These are phyloP conservation scores for Wickerhamiella musiphila DNA, from an alignment of 805 yeast genomes.

Conservation along the genomic window DNA sequence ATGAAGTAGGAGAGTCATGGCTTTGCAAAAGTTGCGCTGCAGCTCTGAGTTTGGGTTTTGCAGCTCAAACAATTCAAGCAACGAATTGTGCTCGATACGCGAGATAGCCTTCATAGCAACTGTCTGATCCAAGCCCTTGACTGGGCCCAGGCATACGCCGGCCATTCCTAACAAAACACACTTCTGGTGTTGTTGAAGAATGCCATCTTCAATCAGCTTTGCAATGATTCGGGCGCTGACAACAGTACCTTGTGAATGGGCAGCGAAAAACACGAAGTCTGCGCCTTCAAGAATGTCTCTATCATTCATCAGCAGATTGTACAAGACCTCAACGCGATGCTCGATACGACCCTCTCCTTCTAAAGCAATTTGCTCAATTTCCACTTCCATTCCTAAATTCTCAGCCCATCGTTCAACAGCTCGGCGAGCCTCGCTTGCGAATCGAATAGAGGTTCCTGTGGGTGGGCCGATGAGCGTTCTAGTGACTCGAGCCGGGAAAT, in stretches of 20 bases:
- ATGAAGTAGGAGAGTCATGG: conserved; percentile 44
- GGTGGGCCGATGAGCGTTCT: conserved; percentile 88
- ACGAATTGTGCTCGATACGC: conserved; percentile 73
- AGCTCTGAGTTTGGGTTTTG: conserved; percentile 60
- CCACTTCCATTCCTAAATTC: conserved; percentile 24
- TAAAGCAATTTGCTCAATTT: conserved; percentile 77
- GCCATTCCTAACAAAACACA: conserved; percentile 86
- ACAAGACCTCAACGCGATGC: conserved; percentile 70
- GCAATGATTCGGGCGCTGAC: conserved; percentile 73
- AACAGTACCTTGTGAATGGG: conserved; percentile 94
- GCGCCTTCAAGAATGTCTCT: conserved; percentile 35
- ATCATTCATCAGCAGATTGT: conserved; percentile 55
- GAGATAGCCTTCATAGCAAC: conserved; percentile 76
- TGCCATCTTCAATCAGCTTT: conserved; percentile 45
- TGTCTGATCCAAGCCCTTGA: conserved; percentile 74
- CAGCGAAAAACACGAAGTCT: conserved; percentile 78
- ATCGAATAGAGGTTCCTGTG: conserved; percentile 83
- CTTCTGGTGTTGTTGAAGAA: conserved; percentile 25
- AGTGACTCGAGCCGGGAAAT: conserved; percentile 75
- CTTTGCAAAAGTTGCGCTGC: conserved; percentile 50
- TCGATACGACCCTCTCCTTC: conserved; percentile 87
- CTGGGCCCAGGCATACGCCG: conserved; percentile 87
- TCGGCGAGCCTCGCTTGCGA: conserved; percentile 77
- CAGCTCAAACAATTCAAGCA: conserved; percentile 74
- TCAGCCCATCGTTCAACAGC: conserved; percentile 54